Base-by-base conservation (phyloP, 345 rosid species). In the Salix dunnii region DNA sequence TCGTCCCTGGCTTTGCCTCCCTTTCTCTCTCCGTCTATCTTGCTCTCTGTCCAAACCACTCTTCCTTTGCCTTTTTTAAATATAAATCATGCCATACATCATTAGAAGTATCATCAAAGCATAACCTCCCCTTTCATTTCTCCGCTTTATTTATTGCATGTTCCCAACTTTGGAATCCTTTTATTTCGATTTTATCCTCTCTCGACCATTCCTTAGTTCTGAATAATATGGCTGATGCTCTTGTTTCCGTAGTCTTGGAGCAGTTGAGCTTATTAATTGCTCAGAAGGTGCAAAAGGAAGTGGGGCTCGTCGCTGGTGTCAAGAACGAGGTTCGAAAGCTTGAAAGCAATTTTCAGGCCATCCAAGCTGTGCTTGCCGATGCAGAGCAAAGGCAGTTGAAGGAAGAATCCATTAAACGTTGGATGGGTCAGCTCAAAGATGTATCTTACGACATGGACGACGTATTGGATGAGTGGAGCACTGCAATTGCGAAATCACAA, bases 391-490 rank as follows among this genome's bases (percentile, higher is more conserved):
- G 72, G 25, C 72, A 73, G 38, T 16, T 10, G 51, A 61, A 40
- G 67, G 72, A 72, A 14, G 6, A 0, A 6, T 2, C 6, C 1
- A 25, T 72, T 21, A 55, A 18, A 2, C 23, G 2, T 10, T 71
- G 80, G 76, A 4, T 77, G 1, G 80, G 38, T 38, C 10, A 72
- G 46, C 46, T 77, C 43, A 66, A 51, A 66, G 67, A 35, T 3
- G 23, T 66, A 2, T 21, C 20, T 36, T 78, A 72, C 33, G 72
- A 78, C 20, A 27, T 78, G 1, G 72, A 72, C 13, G 72, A 72
- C 14, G 43, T 66, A 40, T 0, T 77, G 67, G 78, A 75, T 51
- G 78, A 75, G 46, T 67, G 72, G 78, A 17, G 20, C 55, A 58
- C 73, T 3, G 31, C 33, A 17, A 51, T 77, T 36, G 17, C 12